phyloP scores from a whole-genome alignment of 192 early-diverging fungal genomes.

The Gonapodya prolifera region DNA sequence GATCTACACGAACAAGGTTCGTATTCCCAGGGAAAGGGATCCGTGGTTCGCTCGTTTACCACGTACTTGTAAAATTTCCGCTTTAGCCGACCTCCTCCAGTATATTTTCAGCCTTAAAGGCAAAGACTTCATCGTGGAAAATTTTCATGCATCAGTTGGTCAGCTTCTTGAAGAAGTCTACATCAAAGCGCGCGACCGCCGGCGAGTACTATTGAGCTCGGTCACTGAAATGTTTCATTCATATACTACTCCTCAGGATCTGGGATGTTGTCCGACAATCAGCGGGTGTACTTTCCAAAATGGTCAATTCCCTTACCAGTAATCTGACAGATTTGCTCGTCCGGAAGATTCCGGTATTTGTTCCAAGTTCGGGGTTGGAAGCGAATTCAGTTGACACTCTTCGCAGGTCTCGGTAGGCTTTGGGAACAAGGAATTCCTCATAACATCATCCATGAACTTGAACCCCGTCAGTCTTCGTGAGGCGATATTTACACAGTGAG shows the following conservation, averaged over 20 bases:
- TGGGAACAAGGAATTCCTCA: conserved; percentile 48
- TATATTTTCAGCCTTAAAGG: conserved; percentile 53
- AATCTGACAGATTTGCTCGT: conserved; percentile 70
- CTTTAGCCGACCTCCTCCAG: conserved; percentile 64
- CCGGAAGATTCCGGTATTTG: conserved; percentile 61
- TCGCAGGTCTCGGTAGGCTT: conserved; percentile 54
- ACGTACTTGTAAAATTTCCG: too few relatives aligned
- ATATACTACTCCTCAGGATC: conserved; percentile 8
- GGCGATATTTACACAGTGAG: conserved; percentile 58
- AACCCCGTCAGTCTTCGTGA: conserved; percentile 51
- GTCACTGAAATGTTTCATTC: neutral
- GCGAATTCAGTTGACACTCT: too few relatives aligned
- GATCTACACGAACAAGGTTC: conserved; percentile 78
- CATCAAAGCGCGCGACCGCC: conserved; percentile 55
- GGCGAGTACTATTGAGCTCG: neutral
- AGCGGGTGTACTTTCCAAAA: conserved; percentile 60
- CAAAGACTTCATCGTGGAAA: conserved; percentile 27
- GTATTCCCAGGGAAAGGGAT: too few relatives aligned
- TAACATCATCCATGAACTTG: conserved; percentile 54
- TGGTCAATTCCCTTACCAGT: conserved; percentile 60
- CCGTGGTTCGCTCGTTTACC: too few relatives aligned
- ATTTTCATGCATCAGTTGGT: conserved; percentile 40
- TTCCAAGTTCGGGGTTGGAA: too few relatives aligned
- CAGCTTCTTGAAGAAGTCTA: conserved; percentile 71
- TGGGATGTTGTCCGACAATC: conserved; percentile 78